phyloP scores from a whole-genome alignment of 352 stramenopile genomes.

The Phytophthora syringae region DNA sequence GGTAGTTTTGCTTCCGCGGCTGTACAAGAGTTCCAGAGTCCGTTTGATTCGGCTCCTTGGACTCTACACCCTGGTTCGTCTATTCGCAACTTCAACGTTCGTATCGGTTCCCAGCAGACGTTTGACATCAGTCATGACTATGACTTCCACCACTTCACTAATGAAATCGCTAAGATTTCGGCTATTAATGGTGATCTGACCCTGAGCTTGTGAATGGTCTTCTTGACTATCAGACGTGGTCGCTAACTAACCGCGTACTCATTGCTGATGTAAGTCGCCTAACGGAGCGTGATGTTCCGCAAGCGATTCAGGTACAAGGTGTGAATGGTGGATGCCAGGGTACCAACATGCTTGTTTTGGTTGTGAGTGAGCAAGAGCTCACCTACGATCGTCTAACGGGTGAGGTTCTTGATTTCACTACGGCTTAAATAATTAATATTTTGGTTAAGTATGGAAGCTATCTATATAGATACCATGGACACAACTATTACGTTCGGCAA shows the following conservation, averaged over 20 bases:
- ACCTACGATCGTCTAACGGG: too few relatives aligned
- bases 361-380: too few relatives aligned
- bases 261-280: constrained; percentile 12
- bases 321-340: too few relatives aligned
- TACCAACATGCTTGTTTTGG: too few relatives aligned
- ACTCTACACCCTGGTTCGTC: constrained; percentile 13
- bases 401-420: too few relatives aligned
- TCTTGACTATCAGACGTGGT: constrained; percentile 30
- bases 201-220: constrained; percentile 28
- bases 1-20: background rate
- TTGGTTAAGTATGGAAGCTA: too few relatives aligned
- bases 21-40: constrained; percentile 13
- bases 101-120: constrained; percentile 17
- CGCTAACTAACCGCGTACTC: constrained; percentile 16
- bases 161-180: constrained; percentile 29
- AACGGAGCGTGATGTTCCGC: too few relatives aligned
- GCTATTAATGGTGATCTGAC: constrained; percentile 33
- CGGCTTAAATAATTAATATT: too few relatives aligned
- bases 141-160: constrained; percentile 19
- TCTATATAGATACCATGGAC: too few relatives aligned
- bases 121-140: constrained; percentile 35
- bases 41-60: constrained; percentile 13
- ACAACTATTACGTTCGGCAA: too few relatives aligned
- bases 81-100: constrained; percentile 24
- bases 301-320: too few relatives aligned